phyloP scores from a whole-genome alignment of 306 rosid genomes.

The Castanopsis chinensis region DNA sequence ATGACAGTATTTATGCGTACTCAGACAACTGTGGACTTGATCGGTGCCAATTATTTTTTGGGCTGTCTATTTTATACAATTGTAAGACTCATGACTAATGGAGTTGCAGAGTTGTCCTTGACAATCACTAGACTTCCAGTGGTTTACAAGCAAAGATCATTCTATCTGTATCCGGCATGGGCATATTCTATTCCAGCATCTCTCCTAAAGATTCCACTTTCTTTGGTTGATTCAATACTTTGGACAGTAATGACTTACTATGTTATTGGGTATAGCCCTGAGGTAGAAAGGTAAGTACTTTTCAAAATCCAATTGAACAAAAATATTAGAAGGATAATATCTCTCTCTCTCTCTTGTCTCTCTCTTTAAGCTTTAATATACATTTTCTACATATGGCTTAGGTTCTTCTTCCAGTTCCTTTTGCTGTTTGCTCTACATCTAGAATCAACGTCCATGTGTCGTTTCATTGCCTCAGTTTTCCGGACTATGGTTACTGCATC shows the following conservation, averaged over 20 bases:
- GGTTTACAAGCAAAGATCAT: conserved; percentile 54
- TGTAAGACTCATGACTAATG: conserved; percentile 65
- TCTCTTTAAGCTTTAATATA: conserved; percentile 17
- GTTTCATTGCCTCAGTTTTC: conserved; percentile 51
- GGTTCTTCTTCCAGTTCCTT: conserved; percentile 53
- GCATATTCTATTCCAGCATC: conserved; percentile 57
- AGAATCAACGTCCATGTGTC: conserved; percentile 58
- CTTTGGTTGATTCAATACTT: conserved; percentile 47
- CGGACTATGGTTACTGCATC: conserved; percentile 50
- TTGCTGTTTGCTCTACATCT: conserved; percentile 48
- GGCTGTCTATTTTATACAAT: conserved; percentile 71
- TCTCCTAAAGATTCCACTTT: conserved; percentile 54
- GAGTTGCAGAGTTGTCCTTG: conserved; percentile 75
- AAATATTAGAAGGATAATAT: neutral
- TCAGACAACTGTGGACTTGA: conserved; percentile 40
- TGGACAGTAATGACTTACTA: conserved; percentile 61
- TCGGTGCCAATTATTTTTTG: conserved; percentile 57
- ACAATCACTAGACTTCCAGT: conserved; percentile 63
- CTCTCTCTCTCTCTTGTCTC: neutral
- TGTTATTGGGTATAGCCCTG: conserved; percentile 64
- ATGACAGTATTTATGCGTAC: conserved; percentile 77
- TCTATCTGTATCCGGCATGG: conserved; percentile 64
- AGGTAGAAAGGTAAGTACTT: conserved; percentile 43
- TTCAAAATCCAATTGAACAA: neutral
- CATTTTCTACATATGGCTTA: conserved; percentile 14